Evolutionary conservation across 163 green algal genomes (phyloP), one percentile per base, ranked within the genome.

Genomic region (Coccomyxa subellipsoidea): DNA sequence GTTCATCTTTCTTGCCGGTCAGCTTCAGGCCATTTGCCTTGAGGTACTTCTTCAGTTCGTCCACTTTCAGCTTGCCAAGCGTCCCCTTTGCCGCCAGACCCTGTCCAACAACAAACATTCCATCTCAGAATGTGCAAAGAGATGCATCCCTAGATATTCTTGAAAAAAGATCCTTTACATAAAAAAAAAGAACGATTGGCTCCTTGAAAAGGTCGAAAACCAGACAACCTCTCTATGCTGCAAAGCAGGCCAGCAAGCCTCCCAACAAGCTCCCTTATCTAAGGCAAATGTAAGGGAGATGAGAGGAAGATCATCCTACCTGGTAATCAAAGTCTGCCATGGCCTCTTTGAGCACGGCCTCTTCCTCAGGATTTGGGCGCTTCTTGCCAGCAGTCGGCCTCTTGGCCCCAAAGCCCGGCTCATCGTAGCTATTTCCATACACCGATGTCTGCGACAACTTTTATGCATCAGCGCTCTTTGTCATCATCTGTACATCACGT

Each of bases 1-100:
- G 34, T 29, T 82, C 82, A 70, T 75, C 77, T 38, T 85, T 85
- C 34, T 85, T 85, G 31, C 82, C 82, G 0, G 36, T 54, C 12
- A 76, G 78, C 18, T 36, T 59, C 9, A 85, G 77, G 6, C 59
- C 35, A 23, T 85, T 66, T 0, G 70, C 69, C 25, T 81, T 77
- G 38, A 82, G 69, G 40, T 86, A 86, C 0, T 38, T 38, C 78
- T 86, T 86, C 21, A 86, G 54, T 2, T 86, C 70, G 37, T 77
- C 54, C 36, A 83, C 71, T 2, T 54, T 86, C 12, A 86, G 54
- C 36, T 34, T 86, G 36, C 35, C 72, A 38, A 86, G 78, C 37
- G 69, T 73, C 54, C 78, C 78, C 0, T 36, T 29, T 4, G 38
- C 38, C n/a, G 70, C 69, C 53, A 83, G 35, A 12, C 18, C 78